Conservation (phyloP, 768 basidiomycete genomes). For the Tylopilus sp. region DNA sequence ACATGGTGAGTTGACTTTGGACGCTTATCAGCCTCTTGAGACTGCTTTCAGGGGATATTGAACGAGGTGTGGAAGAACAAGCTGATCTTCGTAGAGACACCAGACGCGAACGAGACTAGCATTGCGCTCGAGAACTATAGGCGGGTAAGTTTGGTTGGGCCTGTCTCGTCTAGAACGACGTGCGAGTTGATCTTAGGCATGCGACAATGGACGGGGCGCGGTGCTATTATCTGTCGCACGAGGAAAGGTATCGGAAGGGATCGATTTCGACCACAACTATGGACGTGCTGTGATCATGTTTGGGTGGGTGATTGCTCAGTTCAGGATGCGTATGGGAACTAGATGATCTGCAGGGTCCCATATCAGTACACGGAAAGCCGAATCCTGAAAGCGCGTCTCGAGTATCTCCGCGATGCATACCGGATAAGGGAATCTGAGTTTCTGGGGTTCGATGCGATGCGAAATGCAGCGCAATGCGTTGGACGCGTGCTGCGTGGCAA, state of each 20-base stretch:
- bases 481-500: constrained; percentile 97
- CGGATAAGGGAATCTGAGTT: constrained; percentile 98
- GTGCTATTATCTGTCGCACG: constrained; percentile 95
- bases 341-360: constrained; percentile 58
- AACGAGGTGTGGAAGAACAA: constrained; percentile 99
- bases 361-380: constrained; percentile 99
- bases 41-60: constrained; percentile 74
- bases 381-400: constrained; percentile 93
- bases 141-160: constrained; percentile 50
- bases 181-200: constrained; percentile 56
- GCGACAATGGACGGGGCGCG: constrained; percentile 97
- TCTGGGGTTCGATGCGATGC: constrained; percentile 98
- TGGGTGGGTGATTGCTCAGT: constrained; percentile 54
- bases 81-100: constrained; percentile 98
- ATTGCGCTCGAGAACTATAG: constrained; percentile 97
- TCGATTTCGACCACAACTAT: constrained; percentile 99
- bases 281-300: constrained; percentile 99
- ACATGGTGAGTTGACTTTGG: constrained; percentile 71
- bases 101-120: constrained; percentile 98
- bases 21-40: background rate
- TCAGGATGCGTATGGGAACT: background rate
- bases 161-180: background rate
- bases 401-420: constrained; percentile 97
- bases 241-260: constrained; percentile 99
- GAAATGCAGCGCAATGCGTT: constrained; percentile 98